Evolutionary conservation across 2,329 filamentous ascomycete genomes (phyloP).

Genomic region (Stachybotrys echinatus): DNA sequence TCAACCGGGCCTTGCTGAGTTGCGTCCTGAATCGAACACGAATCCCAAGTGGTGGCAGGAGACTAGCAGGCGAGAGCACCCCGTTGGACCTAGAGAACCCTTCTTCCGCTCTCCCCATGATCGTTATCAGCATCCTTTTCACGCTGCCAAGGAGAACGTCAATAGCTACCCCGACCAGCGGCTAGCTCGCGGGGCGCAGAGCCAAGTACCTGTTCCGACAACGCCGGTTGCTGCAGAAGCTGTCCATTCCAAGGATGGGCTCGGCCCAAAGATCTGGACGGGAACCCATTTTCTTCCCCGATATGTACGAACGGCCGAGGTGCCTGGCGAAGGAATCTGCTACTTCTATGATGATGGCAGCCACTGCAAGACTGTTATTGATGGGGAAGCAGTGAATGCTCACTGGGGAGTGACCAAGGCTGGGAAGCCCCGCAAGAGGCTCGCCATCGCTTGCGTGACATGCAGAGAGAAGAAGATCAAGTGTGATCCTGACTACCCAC

Average conservation of each 20-base stretch:
- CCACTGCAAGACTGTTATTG: constrained; percentile 76
- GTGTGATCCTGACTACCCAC: constrained; percentile 82
- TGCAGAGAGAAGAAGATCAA: constrained; percentile 98
- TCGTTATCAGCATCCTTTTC: constrained; percentile 28
- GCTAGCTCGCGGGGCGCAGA: constrained; percentile 14
- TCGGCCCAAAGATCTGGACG: constrained; percentile 66
- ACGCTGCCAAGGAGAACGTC: constrained; percentile 27
- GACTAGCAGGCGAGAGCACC: constrained; percentile 37
- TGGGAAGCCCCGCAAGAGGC: constrained; percentile 83
- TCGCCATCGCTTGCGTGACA: constrained; percentile 88
- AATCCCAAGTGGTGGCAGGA: constrained; percentile 30
- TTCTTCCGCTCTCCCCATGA: constrained; percentile 27
- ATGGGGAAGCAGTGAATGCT: constrained; percentile 82
- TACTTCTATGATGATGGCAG: constrained; percentile 84
- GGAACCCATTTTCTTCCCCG: constrained; percentile 63
- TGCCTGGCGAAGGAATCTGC: constrained; percentile 74
- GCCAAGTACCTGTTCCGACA: constrained; percentile 20
- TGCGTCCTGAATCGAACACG: constrained; percentile 28
- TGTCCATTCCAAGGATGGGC: constrained; percentile 49
- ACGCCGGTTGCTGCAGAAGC: constrained; percentile 32
- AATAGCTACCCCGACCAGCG: constrained; percentile 20
- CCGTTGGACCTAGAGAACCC: constrained; percentile 35
- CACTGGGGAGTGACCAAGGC: constrained; percentile 94
- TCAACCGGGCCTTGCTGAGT: constrained; percentile 19
- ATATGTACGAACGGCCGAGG: constrained; percentile 58